Percentiles rank a stretch among this genome's conserved stretches.
Evolutionary conservation across 352 stramenopile genomes (phyloP).

Genomic region (Phytophthora nicotianae): DNA sequence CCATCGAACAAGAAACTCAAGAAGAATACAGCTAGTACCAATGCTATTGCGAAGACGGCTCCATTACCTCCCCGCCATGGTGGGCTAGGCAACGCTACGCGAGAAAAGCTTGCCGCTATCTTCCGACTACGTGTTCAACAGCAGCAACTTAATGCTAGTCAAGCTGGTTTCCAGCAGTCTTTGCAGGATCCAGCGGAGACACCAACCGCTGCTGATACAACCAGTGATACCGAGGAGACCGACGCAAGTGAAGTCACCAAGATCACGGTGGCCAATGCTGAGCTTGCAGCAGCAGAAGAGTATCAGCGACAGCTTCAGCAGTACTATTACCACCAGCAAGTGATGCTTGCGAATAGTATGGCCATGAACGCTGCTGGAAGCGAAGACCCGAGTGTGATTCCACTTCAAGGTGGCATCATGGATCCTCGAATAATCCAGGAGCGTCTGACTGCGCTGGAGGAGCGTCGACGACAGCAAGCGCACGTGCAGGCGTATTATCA

Average conservation of each 20-base stretch:
- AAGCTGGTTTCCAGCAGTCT: slow-evolving; percentile 30
- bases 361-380: slow-evolving; percentile 28
- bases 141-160: slow-evolving; percentile 26
- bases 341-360: slow-evolving; percentile 49
- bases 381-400: slow-evolving; percentile 28
- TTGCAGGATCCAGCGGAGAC: slow-evolving; percentile 34
- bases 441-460: slow-evolving; percentile 54
- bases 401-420: slow-evolving; percentile 53
- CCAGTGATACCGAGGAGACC: slow-evolving; percentile 6
- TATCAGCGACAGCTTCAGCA: slow-evolving; percentile 65
- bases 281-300: slow-evolving; percentile 38
- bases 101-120: slow-evolving; percentile 63
- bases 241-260: slow-evolving; percentile 4
- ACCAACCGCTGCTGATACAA: not conserved
- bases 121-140: slow-evolving; percentile 67
- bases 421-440: slow-evolving; percentile 70
- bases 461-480: slow-evolving; percentile 55
- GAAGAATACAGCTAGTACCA: slow-evolving; percentile 3
- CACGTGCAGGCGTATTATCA: slow-evolving; percentile 65
- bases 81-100: slow-evolving; percentile 34
- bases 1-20: slow-evolving; percentile 26
- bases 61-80: slow-evolving; percentile 12
- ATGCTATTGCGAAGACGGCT: slow-evolving; percentile 9
- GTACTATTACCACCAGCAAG: slow-evolving; percentile 74
- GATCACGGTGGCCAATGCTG: slow-evolving; percentile 13